phyloP scores from a whole-genome alignment of 768 basidiomycete species.

The Mycena galericulata region DNA sequence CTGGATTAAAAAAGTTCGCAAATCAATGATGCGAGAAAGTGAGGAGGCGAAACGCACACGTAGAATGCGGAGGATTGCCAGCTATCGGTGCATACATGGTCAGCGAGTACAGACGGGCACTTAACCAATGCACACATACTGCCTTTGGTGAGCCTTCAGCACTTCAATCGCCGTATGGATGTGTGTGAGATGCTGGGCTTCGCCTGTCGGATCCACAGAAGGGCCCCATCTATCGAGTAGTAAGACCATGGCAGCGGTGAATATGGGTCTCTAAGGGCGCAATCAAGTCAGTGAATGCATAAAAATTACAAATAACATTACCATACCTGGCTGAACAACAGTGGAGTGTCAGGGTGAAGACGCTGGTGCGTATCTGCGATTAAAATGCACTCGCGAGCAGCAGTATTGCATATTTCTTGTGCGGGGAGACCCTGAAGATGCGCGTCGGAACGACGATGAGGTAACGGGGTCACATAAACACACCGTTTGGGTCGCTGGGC shows the following conservation, averaged over 20 bases:
- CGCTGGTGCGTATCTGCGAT: constrained; percentile 59
- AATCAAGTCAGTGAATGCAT: neutral
- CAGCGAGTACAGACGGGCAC: too few relatives aligned
- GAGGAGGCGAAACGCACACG: too few relatives aligned
- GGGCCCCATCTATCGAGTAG: neutral
- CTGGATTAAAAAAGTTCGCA: too few relatives aligned
- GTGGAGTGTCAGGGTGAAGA: constrained; percentile 25
- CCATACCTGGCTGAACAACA: constrained; percentile 19
- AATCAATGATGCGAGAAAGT: too few relatives aligned
- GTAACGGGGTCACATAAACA: too few relatives aligned
- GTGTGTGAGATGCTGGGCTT: neutral
- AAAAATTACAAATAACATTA: neutral
- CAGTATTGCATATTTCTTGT: constrained; percentile 72
- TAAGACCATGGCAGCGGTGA: constrained; percentile 13
- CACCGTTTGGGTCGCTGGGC: neutral
- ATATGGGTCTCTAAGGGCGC: neutral
- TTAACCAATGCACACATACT: too few relatives aligned
- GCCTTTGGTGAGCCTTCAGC: neutral
- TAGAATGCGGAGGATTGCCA: too few relatives aligned
- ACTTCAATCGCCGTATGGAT: neutral
- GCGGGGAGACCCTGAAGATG: constrained; percentile 56
- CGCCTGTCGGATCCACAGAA: neutral
- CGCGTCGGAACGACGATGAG: neutral
- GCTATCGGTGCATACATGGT: too few relatives aligned
- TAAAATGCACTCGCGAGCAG: constrained; percentile 69